Evolutionary conservation across 1,284 basidiomycete species (phyloP), one percentile per base, ranked within the genome.

Genomic region (Boletus semigastroideus): DNA sequence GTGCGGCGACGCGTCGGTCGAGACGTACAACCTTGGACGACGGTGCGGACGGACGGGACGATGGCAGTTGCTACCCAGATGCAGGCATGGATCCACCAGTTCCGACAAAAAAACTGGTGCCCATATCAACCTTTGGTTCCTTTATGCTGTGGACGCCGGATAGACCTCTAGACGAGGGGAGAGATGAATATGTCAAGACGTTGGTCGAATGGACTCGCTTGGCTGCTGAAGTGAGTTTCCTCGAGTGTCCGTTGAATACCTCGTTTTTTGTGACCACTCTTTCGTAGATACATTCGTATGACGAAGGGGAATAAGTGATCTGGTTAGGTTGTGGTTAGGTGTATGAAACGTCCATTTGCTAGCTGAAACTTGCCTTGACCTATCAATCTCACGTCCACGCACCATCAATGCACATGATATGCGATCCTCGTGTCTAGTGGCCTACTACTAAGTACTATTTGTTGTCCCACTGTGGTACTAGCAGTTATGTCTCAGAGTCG

Each of bases 91-190:
- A 42, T 30, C 37, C 46, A 20, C 50, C 34, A 20, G 53, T 46
- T 13, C 59, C 55, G 11, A 62, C 64, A 19, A 74, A 72, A 46
- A 69, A 60, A 16, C 69, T 87, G 48, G 59, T 67, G 19, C 78
- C 84, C 2, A 68, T 68, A 2, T 76, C 77, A 0, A 75, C 72
- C 31, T 92, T 92, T 62, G 70, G 74, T 4, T 79, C 78, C 1
- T 80, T 91, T 58, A 75, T 78, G 20, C 62, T 92, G 13, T 92
- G 89, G 89, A 77, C 83, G 56, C 78, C 86, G 3, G 90, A 92
- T 64, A 78, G 79, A 22, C 79, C 83, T 0, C 78, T 85, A 0
- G 84, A 90, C 55, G 79, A 80, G 45, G 78, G 77, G 4, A 72
- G 71, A 46, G 90, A 92, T 59, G 86, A 87, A 58, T 91, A 90